Base-by-base conservation (phyloP, 2,329 filamentous ascomycete species). In the Amylocarpus encephaloides region DNA sequence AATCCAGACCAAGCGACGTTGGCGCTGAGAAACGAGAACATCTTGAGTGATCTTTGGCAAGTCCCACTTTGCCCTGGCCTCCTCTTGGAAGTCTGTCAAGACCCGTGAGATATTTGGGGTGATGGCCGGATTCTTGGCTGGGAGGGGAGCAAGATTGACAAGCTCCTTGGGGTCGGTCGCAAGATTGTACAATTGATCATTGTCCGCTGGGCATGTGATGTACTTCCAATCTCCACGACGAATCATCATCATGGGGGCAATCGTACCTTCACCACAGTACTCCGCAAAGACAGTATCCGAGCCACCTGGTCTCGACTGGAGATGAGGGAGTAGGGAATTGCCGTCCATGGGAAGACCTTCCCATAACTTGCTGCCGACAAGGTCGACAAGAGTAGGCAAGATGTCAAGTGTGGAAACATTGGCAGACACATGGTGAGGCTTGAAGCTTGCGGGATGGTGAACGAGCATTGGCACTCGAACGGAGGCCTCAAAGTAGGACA, bases 401-500 rank as follows among this genome's bases (percentile, higher is more conserved):
- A 96, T 81, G 65, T 96, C 91, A 64, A 96, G 80, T 0, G 91
- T 95, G 10, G 89, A 95, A 11, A 96, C 91, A 57, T 91, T 94
- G 68, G 92, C 76, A 15, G 78, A 76, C 26, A 96, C 86, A 32
- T 82, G 85, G 71, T 83, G 88, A 30, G 90, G 83, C 12, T 75
- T 67, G 68, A 92, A 95, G 54, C 77, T 78, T 61, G 82, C 76
- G 22, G 91, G 91, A 62, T 91, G 82, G 68, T 89, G 85, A 66
- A 95, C 78, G 57, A 96, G 75, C 66, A 96, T 83, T 1, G 91
- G 91, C 18, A 96, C 91, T 26, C 91, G 85, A 41, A 89, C 88
- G 11, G 89, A 95, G 36, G 85, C 85, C 76, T 96, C 91, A 63
- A 90, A 95, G 78, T 93, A 96, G 65, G 82, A 89, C 91, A 96